These are phyloP conservation scores for Botrytis pseudocinerea DNA, from an alignment of 2,329 filamentous ascomycete genomes.

Conservation along the genomic window DNA sequence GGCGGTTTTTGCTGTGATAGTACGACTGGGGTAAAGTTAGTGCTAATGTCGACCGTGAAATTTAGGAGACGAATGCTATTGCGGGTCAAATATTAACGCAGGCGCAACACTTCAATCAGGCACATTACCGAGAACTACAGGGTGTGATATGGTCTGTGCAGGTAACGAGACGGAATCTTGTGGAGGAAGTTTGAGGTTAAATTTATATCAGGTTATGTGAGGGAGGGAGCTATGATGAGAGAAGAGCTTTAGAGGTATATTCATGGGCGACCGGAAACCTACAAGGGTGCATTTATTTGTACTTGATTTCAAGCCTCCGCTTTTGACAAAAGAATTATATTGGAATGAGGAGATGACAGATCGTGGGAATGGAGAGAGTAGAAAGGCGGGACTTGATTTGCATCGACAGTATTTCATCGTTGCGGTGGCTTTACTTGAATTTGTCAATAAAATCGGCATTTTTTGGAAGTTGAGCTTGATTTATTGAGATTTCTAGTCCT, in stretches of 20 bases:
- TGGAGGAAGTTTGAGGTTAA: slow-evolving; percentile 9
- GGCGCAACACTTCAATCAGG: neutral
- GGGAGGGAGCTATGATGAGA: neutral
- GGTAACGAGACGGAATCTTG: slow-evolving; percentile 1
- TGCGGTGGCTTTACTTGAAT: neutral
- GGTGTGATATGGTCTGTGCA: neutral
- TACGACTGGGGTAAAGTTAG: neutral
- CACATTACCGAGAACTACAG: neutral
- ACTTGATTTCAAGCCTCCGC: neutral
- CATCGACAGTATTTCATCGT: neutral
- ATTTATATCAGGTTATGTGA: slow-evolving; percentile 6
- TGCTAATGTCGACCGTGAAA: neutral
- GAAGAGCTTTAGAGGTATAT: neutral
- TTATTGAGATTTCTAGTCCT: no score
- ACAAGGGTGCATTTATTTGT: neutral
- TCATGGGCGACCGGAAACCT: rapidly evolving
- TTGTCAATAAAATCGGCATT: neutral
- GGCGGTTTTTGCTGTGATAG: neutral
- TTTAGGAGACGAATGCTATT: slow-evolving; percentile 3
- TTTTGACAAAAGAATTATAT: neutral
- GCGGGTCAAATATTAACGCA: neutral
- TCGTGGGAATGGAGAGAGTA: neutral
- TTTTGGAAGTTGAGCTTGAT: neutral
- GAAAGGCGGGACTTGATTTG: neutral
- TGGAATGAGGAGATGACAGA: neutral